Conservation (phyloP, 345 rosid species). For the Linum tenue region DNA sequence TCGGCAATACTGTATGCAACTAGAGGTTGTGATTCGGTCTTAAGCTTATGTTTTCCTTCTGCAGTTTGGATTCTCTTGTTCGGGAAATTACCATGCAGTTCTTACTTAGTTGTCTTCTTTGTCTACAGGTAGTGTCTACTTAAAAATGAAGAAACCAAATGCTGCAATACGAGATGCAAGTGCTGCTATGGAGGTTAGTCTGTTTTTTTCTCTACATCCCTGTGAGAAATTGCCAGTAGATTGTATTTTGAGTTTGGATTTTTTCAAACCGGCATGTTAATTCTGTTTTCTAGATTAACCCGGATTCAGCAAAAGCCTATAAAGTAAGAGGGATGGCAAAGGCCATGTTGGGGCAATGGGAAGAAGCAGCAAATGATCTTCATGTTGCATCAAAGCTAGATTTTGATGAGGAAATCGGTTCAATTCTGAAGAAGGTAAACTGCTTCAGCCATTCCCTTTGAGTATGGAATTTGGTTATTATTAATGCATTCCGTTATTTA, state of each 20-base stretch:
- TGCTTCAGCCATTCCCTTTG: background rate
- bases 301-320: conserved; percentile 81
- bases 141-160: conserved; percentile 61
- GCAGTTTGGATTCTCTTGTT: background rate
- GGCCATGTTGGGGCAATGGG: conserved; percentile 72
- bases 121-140: conserved; percentile 49
- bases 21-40: conserved; percentile 38
- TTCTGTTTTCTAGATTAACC: conserved; percentile 49
- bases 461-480: background rate
- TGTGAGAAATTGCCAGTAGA: background rate
- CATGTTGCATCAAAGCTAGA: conserved; percentile 76
- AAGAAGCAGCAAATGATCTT: conserved; percentile 68
- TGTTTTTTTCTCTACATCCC: conserved; percentile 6
- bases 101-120: conserved; percentile 6
- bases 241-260: background rate
- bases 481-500: conserved; percentile 18
- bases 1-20: conserved; percentile 74
- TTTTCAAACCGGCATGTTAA: background rate
- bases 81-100: background rate
- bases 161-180: conserved; percentile 74
- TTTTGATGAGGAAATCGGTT: conserved; percentile 69
- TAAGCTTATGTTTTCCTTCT: background rate
- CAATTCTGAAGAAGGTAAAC: conserved; percentile 57
- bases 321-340: conserved; percentile 78
- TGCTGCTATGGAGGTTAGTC: conserved; percentile 58